These are phyloP conservation scores for Sporodiniella umbellata DNA, from an alignment of 371 early-diverging fungal species.

Conservation along the genomic window DNA sequence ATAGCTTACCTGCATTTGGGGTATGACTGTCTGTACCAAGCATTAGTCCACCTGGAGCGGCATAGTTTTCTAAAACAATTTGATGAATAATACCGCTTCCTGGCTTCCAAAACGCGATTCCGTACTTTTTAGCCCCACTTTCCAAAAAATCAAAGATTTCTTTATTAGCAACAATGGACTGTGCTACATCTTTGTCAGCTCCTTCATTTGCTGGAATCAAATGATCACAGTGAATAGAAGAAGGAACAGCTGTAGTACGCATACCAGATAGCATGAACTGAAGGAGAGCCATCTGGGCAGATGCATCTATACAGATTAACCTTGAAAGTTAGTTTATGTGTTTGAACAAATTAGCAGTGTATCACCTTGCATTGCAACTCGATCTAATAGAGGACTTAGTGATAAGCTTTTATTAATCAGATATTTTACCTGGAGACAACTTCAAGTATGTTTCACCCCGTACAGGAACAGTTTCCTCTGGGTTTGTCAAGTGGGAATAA, in stretches of 20 bases:
- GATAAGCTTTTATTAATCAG: not conserved
- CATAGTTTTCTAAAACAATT: conserved; percentile 93
- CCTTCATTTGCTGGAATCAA: conserved; percentile 82
- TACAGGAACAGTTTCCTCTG: conserved; percentile 63
- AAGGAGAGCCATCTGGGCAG: conserved; percentile 87
- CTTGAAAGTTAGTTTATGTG: not conserved
- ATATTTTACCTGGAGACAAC: conserved; percentile 60
- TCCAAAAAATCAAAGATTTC: conserved; percentile 88
- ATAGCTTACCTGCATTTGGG: conserved; percentile 59
- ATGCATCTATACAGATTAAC: conserved; percentile 55
- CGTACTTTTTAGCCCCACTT: conserved; percentile 77
- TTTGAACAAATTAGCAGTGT: too few relatives aligned
- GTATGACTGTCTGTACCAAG: conserved; percentile 86
- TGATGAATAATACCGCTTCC: conserved; percentile 91
- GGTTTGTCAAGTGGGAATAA: conserved; percentile 88
- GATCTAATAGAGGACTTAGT: conserved; percentile 42
- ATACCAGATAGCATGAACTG: conserved; percentile 92
- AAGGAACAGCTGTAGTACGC: conserved; percentile 82
- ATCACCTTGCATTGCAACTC: conserved; percentile 78
- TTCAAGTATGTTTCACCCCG: conserved; percentile 71
- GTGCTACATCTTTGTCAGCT: conserved; percentile 68
- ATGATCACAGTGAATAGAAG: conserved; percentile 92
- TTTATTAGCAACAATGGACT: conserved; percentile 67
- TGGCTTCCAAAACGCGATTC: conserved; percentile 89
- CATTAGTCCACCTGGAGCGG: conserved; percentile 88